A percentile compares a stretch with the other conserved stretches of the same genome.
Conservation (phyloP, 2,329 filamentous ascomycete species). For the Alternaria consortialis region DNA sequence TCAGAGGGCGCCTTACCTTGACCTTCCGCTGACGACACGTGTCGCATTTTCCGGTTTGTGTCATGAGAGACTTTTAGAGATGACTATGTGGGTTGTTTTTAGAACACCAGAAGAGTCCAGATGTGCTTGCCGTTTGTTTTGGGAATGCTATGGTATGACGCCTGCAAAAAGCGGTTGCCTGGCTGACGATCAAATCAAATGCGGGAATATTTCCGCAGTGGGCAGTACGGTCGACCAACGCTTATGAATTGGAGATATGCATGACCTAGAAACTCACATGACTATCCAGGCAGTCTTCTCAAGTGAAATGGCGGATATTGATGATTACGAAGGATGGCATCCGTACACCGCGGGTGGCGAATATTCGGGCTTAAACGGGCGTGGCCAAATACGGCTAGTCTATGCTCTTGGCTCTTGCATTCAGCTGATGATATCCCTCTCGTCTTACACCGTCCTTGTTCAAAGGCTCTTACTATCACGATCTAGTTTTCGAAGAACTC, state of each 20-base stretch:
- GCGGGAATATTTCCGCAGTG: not conserved
- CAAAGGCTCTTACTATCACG: no score
- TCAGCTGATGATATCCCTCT: not conserved
- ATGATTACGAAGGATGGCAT: not conserved
- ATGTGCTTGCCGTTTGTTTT: not conserved
- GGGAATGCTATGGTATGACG: not conserved
- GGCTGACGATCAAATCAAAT: not conserved
- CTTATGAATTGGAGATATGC: rapidly evolving
- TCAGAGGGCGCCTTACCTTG: conserved; percentile 28
- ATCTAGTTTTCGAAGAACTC: rapidly evolving
- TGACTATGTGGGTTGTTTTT: not conserved
- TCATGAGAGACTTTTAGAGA: conserved; percentile 23
- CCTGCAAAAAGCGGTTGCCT: conserved; percentile 2
- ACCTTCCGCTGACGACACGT: conserved; percentile 44
- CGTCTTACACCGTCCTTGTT: not conserved
- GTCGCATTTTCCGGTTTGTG: conserved; percentile 44
- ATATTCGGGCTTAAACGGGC: no score
- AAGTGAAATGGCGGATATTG: not conserved
- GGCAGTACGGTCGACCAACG: not conserved
- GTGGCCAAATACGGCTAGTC: not conserved
- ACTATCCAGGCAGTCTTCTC: not conserved
- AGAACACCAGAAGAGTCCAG: not conserved
- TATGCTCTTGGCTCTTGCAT: not conserved
- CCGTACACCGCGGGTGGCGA: not conserved
- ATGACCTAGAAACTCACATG: rapidly evolving